Conservation (phyloP, 768 basidiomycete species). For the Boletus fagicola region DNA sequence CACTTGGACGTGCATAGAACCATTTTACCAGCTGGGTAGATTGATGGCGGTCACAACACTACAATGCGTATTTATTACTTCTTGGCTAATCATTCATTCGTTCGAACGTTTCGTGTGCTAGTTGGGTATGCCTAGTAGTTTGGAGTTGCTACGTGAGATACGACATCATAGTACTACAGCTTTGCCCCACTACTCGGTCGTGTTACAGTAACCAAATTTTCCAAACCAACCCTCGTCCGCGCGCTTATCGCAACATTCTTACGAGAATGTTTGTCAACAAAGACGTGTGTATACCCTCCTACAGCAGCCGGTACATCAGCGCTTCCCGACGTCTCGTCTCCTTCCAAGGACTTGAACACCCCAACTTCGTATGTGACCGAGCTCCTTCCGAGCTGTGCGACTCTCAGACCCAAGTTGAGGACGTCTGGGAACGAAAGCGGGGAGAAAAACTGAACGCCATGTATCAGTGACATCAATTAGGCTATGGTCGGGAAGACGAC, state of each 20-base stretch:
- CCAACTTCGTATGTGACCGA: slow-evolving; percentile 81
- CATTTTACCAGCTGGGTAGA: no score
- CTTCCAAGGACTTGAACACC: slow-evolving; percentile 50
- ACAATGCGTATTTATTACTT: not conserved
- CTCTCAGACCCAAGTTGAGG: slow-evolving; percentile 67
- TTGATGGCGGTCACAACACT: not conserved
- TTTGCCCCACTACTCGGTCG: slow-evolving; percentile 3
- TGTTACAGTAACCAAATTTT: slow-evolving; percentile 5
- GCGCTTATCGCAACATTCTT: slow-evolving; percentile 51
- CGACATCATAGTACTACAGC: not conserved
- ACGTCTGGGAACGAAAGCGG: slow-evolving; percentile 73
- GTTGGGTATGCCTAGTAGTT: no score
- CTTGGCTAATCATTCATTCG: not conserved
- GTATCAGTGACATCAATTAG: not conserved
- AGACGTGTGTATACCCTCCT: slow-evolving; percentile 78
- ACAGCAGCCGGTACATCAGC: slow-evolving; percentile 38
- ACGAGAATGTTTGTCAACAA: slow-evolving; percentile 60
- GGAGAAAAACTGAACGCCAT: slow-evolving; percentile 56
- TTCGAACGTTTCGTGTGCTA: no score
- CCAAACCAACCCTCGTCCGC: slow-evolving; percentile 46
- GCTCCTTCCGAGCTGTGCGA: slow-evolving; percentile 65
- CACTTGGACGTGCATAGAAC: not conserved
- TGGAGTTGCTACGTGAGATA: no score
- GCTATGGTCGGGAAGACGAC: not conserved
- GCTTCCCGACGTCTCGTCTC: not conserved